These are phyloP conservation scores for Ampelomyces quisqualis DNA, from an alignment of 2,329 filamentous ascomycete genomes.

Conservation along the genomic window DNA sequence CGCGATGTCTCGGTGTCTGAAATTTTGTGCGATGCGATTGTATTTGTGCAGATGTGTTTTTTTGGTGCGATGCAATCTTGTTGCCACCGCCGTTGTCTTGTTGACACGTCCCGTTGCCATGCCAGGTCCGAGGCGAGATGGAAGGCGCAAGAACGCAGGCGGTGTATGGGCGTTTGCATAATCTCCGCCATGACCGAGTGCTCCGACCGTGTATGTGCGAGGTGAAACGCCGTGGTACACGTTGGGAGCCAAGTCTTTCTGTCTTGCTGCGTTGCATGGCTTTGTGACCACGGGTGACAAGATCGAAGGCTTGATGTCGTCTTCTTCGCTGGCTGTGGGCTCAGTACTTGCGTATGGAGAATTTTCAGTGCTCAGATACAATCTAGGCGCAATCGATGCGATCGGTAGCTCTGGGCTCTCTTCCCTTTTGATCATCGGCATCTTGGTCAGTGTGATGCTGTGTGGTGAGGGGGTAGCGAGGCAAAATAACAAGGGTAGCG, in stretches of 20 bases:
- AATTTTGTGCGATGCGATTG: background rate
- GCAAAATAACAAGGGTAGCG: no score
- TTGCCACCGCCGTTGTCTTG: slow-evolving; percentile 5
- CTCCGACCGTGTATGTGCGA: slow-evolving; percentile 1
- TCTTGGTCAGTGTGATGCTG: no score
- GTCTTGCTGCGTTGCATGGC: no score
- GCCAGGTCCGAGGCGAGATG: slow-evolving; percentile 12
- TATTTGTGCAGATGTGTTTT: background rate
- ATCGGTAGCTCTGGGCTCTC: slow-evolving; percentile 7
- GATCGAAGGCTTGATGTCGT: no score
- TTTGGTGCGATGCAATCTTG: background rate
- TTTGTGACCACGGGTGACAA: no score
- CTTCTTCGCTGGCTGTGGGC: no score
- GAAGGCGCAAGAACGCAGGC: slow-evolving; percentile 8
- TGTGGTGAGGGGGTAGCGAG: no score
- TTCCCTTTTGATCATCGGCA: slow-evolving; percentile 13
- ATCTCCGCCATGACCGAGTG: background rate
- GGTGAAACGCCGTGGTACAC: slow-evolving; percentile 8
- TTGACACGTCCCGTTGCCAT: slow-evolving; percentile 11
- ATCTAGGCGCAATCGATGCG: background rate
- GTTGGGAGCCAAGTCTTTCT: no score
- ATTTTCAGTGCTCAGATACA: no score
- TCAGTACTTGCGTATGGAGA: no score
- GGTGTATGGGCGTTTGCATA: background rate
- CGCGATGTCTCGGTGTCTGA: background rate